Percentiles rank a stretch among this genome's conserved stretches.
Conservation (phyloP, 331 rosid genomes). For the Acacia pycnantha region DNA sequence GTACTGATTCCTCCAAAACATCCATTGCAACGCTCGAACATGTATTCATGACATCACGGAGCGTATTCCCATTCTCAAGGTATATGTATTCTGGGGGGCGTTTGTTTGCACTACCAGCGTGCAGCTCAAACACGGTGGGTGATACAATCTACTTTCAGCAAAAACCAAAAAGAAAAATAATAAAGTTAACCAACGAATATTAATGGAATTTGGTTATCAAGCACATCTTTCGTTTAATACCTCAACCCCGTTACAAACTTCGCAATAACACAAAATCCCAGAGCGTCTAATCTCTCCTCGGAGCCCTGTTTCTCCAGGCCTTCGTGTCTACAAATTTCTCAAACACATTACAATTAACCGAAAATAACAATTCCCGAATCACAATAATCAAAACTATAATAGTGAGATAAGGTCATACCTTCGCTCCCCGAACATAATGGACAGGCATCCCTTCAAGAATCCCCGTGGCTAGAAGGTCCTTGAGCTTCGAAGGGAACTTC, state of each 20-base stretch:
- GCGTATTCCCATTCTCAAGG: slow-evolving; percentile 68
- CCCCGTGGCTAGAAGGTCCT: slow-evolving; percentile 77
- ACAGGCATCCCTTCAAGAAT: slow-evolving; percentile 78
- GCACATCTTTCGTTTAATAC: slow-evolving; percentile 41
- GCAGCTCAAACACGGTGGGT: slow-evolving; percentile 71
- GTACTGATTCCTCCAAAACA: slow-evolving; percentile 54
- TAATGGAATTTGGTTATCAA: not conserved
- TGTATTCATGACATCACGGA: slow-evolving; percentile 73
- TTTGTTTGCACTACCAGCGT: slow-evolving; percentile 74
- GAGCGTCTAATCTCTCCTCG: slow-evolving; percentile 63
- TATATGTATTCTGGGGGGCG: slow-evolving; percentile 72
- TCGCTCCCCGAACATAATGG: slow-evolving; percentile 59
- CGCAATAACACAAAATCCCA: slow-evolving; percentile 66
- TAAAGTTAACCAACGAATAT: slow-evolving; percentile 5
- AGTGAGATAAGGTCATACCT: slow-evolving; percentile 49
- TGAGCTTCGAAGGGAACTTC: slow-evolving; percentile 70
- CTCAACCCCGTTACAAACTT: slow-evolving; percentile 56
- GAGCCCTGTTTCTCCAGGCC: slow-evolving; percentile 54
- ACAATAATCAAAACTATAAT: not conserved
- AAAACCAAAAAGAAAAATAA: not conserved
- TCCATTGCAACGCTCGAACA: slow-evolving; percentile 46
- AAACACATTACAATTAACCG: slow-evolving; percentile 1
- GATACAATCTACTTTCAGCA: slow-evolving; percentile 50
- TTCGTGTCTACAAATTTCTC: slow-evolving; percentile 46
- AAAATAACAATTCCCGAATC: not conserved